Evolutionary conservation across 306 rosid species (phyloP).

Genomic region (Rosa chinensis): DNA sequence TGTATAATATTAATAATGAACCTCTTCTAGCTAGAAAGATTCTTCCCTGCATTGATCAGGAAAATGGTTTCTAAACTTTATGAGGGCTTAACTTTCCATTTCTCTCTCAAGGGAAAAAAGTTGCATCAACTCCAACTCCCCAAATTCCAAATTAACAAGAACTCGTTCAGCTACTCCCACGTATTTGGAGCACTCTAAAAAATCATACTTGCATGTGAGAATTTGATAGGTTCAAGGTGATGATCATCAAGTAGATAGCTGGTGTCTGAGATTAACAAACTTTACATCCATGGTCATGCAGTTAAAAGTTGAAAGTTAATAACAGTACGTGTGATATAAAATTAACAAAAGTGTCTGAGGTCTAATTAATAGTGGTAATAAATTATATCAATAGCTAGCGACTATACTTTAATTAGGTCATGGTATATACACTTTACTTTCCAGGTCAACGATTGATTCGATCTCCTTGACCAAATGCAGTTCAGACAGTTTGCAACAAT

Average conservation of each 20-base stretch:
- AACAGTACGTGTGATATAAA: neutral
- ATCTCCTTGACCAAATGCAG: neutral
- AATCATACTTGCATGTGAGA: slow-evolving; percentile 8
- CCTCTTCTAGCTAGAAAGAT: neutral
- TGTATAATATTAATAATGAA: neutral
- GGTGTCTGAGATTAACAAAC: neutral
- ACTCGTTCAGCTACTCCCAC: neutral
- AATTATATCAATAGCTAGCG: neutral
- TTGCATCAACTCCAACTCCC: neutral
- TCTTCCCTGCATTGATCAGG: neutral
- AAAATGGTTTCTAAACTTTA: neutral
- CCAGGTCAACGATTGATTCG: neutral
- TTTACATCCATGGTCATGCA: neutral
- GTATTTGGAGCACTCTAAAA: neutral
- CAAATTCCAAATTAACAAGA: neutral
- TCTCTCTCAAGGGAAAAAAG: neutral
- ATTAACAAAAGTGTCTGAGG: neutral
- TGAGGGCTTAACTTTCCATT: neutral
- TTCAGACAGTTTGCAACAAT: neutral
- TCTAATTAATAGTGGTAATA: neutral
- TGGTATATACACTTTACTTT: neutral
- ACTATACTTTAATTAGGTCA: neutral
- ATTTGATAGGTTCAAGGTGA: slow-evolving; percentile 1
- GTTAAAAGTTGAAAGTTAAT: neutral
- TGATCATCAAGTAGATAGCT: neutral